Evolutionary conservation across 139 green algal species (phyloP), one percentile per base, ranked within the genome.

Genomic region (Picochlorum sp.): DNA sequence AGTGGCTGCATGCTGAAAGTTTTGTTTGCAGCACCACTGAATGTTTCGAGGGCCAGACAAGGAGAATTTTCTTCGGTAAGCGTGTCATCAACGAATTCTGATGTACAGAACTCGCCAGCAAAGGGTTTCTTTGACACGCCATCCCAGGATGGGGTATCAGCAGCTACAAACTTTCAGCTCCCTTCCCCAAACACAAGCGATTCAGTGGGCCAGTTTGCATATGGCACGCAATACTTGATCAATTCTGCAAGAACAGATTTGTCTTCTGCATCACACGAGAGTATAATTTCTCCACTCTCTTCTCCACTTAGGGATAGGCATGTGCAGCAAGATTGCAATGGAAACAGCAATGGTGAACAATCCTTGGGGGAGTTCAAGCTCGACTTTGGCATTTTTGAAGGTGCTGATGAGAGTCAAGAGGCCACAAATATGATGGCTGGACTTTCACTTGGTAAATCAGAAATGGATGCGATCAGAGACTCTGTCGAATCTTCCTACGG

Each of bases 1-100:
- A 84, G 77, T 1, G 85, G 87, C 45, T 85, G 84, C 72, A 69
- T 77, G 45, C 77, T 96, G 37, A 95, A 95, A 73, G 88, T 90
- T 44, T 77, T 83, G 70, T 85, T 68, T 68, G 78, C 78, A 3
- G 78, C 83, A 62, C 76, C 76, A 1, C 66, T 77, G 26, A 56
- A 75, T 49, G 56, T 45, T 1, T 16, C 51, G 23, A 57, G 26
- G 11, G 6, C n/a, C 15, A 20, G 47, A 54, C n/a, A 26, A 9
- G 47, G 47, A 5, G 47, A 54, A 6, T 21, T 26, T 26, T 26
- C 16, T 18, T 54, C 47, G 6, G 7, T 54, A 18, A 54, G 47
- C 15, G 47, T 54, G 1, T 54, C 47, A 13, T 54, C 47, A 54
- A 13, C 47, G 6, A 54, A 54, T 20, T 54, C 47, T 1, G 47